These are phyloP conservation scores for Naumovozyma baii DNA, from an alignment of 805 yeast genomes.

Conservation along the genomic window DNA sequence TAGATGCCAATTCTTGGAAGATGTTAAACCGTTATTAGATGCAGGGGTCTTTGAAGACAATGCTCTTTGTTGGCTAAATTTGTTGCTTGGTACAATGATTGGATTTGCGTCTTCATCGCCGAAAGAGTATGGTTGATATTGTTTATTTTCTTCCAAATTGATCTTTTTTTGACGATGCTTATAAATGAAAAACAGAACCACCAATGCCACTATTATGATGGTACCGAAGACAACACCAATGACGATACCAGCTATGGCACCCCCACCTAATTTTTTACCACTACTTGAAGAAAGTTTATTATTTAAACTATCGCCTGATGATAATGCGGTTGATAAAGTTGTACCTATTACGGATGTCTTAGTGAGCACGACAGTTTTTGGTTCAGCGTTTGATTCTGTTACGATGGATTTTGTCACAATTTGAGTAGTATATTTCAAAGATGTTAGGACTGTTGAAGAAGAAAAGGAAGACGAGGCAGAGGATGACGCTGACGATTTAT, in stretches of 20 bases:
- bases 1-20: too few species aligned
- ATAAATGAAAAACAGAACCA: constrained; percentile 36
- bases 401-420: constrained; percentile 19
- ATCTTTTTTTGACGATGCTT: constrained; percentile 31
- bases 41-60: neutral
- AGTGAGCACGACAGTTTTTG: constrained; percentile 20
- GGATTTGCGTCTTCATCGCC: constrained; percentile 26
- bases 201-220: constrained; percentile 28
- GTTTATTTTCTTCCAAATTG: constrained; percentile 34
- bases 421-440: constrained; percentile 17
- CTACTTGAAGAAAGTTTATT: constrained; percentile 2
- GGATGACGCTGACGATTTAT: constrained; percentile 6
- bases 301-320: constrained; percentile 2
- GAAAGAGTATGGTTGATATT: constrained; percentile 29
- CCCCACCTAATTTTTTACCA: constrained; percentile 25
- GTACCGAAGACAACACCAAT: constrained; percentile 43
- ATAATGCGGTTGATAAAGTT: constrained; percentile 6
- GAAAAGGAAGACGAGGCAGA: constrained; percentile 10
- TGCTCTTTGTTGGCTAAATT: neutral
- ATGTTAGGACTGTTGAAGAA: constrained; percentile 11
- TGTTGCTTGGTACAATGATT: constrained; percentile 12
- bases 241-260: constrained; percentile 57
- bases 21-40: neutral
- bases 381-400: constrained; percentile 13
- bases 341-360: constrained; percentile 19